A percentile compares a stretch with the other conserved stretches of the same genome.
Conservation (phyloP, 139 green algal species). For the Zygnema cylindricum region DNA sequence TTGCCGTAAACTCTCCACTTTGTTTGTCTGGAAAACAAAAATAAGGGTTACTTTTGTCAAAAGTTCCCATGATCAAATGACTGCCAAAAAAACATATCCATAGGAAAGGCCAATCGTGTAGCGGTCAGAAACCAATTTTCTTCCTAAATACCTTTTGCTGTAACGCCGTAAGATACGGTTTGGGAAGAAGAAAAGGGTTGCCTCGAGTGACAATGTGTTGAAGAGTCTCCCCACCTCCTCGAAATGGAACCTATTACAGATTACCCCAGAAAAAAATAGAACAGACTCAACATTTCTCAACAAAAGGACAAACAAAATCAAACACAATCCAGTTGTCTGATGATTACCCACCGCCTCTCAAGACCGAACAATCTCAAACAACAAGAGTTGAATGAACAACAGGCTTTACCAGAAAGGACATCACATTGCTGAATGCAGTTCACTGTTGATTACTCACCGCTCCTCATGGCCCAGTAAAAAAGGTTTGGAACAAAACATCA, state of each 20-base stretch:
- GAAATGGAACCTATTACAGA: constrained; percentile 16
- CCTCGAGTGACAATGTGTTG: constrained; percentile 21
- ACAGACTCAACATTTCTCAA: constrained; percentile 13
- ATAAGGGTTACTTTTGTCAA: too few species aligned
- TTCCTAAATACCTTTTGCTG: constrained; percentile 73
- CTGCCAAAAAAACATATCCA: background rate
- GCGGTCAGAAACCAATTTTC: too few species aligned
- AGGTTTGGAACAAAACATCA: too few species aligned
- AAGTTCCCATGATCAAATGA: too few species aligned
- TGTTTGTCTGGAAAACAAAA: constrained; percentile 48
- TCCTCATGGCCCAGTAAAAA: too few species aligned
- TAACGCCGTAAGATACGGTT: constrained; percentile 79
- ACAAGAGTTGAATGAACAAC: too few species aligned
- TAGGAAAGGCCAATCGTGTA: background rate
- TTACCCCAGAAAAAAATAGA: constrained; percentile 76
- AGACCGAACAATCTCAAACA: too few species aligned
- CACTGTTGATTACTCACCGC: background rate
- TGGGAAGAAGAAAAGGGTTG: constrained; percentile 80
- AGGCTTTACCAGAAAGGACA: constrained; percentile 1
- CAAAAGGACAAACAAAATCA: too few species aligned
- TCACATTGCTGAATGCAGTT: background rate
- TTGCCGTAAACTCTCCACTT: constrained; percentile 76
- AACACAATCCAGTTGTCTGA: too few species aligned
- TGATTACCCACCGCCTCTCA: too few species aligned
- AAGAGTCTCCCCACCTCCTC: background rate